phyloP scores from a whole-genome alignment of 345 rosid genomes.

The Triadica sebifera region DNA sequence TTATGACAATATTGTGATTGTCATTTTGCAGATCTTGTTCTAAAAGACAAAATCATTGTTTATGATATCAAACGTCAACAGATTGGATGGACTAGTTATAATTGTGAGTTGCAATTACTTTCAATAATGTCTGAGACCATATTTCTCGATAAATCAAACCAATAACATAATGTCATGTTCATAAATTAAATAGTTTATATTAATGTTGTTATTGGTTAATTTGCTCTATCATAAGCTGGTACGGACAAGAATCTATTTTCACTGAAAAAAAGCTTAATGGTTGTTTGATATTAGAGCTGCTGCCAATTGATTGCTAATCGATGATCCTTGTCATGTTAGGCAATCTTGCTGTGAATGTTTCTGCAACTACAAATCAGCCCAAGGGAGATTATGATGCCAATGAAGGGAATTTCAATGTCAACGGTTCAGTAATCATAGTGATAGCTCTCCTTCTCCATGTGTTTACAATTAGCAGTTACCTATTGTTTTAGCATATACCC shows the following conservation, averaged over 20 bases:
- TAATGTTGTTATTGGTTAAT: no score
- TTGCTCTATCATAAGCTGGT: no score
- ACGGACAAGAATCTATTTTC: no score
- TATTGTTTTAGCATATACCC: conserved; percentile 44
- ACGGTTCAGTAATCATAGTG: conserved; percentile 22
- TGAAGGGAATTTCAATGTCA: conserved; percentile 51
- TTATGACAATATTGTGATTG: no score
- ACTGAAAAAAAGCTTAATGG: no score
- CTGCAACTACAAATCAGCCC: conserved; percentile 52
- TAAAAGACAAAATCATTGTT: conserved; percentile 79
- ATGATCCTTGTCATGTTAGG: conserved; percentile 39
- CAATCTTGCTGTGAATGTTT: conserved; percentile 62
- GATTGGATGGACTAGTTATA: conserved; percentile 82
- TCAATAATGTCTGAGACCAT: not conserved
- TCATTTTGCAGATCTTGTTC: conserved; percentile 24
- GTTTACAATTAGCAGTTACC: conserved; percentile 23
- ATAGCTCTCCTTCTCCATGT: conserved; percentile 30
- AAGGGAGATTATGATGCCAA: conserved; percentile 58
- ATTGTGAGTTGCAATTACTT: conserved; percentile 55
- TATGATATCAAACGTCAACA: conserved; percentile 76
- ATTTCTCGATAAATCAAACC: not conserved
- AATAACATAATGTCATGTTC: no score
- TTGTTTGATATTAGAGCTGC: no score
- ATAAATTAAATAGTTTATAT: no score
- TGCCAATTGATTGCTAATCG: no score